These are phyloP conservation scores for Beauveria bassiana DNA, from an alignment of 2,329 filamentous ascomycete genomes.

Conservation along the genomic window DNA sequence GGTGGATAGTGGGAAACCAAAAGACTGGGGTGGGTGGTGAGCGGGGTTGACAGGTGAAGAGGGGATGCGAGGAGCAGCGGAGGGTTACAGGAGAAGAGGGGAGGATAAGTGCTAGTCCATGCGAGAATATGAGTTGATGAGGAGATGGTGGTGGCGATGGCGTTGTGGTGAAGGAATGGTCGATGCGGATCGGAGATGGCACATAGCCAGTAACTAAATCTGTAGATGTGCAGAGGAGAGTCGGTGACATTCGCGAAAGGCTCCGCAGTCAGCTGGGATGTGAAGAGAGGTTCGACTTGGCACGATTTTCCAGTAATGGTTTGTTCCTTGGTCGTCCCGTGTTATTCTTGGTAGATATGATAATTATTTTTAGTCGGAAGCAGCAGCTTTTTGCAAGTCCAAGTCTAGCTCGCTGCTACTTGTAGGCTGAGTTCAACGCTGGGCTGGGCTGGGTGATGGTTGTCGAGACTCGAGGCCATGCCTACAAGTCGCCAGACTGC, in stretches of 20 bases:
- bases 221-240: not conserved
- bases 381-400: not conserved
- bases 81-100: not conserved
- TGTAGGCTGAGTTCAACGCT: not conserved
- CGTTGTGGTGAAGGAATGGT: not conserved
- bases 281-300: not conserved
- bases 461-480: not conserved
- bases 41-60: not conserved
- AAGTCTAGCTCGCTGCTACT: not conserved
- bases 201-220: not conserved
- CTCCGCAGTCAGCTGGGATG: not conserved
- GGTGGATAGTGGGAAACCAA: not conserved
- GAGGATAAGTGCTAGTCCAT: not conserved
- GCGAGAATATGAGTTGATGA: not conserved
- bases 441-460: not conserved
- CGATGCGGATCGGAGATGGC: conserved; percentile 2
- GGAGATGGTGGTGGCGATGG: not conserved
- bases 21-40: not conserved
- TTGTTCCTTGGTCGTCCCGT: not conserved
- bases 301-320: too few relatives aligned
- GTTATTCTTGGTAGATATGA: not conserved
- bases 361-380: not conserved
- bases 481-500: not conserved
- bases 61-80: not conserved
- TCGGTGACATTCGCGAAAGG: not conserved